Evolutionary conservation across 2,329 filamentous ascomycete genomes (phyloP), one percentile per base, ranked within the genome.

Genomic region (Neonectria magnoliae): DNA sequence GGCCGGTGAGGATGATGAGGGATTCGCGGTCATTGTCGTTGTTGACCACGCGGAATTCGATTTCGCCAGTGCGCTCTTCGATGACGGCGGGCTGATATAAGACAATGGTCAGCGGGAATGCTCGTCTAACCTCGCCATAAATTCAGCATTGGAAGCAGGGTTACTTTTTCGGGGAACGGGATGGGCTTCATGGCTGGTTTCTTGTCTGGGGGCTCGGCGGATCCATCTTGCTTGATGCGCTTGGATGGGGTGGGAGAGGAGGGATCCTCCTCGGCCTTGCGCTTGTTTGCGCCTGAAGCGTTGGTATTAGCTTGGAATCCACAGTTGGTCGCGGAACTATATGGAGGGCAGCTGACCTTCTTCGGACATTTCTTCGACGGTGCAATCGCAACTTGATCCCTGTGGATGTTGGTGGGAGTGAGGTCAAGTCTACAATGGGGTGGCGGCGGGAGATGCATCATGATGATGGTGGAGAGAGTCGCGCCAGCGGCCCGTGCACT

Each of bases 11-110:
- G 72, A 99, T 97, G 76, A 98, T 97, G 70, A 94, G 90, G 76
- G 93, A 97, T 75, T 97, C 93, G 69, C 91, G 88, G 41, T 90
- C 86, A 73, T 92, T 92, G 76, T 99, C 96, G 76, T 99, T 99
- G 84, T 98, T 98, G 74, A 99, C 96, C 7, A 98, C 96, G 52
- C 94, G 91, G 79, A 98, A 98, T 78, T 98, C 94, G 72, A 99
- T 98, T 69, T 97, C 93, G 75, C 94, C 94, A 76, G 91, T 92
- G 73, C 94, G 91, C 80, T 99, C 96, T 81, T 99, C 96, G 69
- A 97, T 86, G 5, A 97, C 95, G 9, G 94, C 95, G 6, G 93
- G 92, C 90, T 93, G 68, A 8, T 20, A 13, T 3, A 3, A 3
- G n/a, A 31, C 29, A n/a, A 22, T 9, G 10, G 36, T 64, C 22